Base-by-base conservation (phyloP, 371 early-diverging fungal genomes). In the Saksenaea vasiformis region DNA sequence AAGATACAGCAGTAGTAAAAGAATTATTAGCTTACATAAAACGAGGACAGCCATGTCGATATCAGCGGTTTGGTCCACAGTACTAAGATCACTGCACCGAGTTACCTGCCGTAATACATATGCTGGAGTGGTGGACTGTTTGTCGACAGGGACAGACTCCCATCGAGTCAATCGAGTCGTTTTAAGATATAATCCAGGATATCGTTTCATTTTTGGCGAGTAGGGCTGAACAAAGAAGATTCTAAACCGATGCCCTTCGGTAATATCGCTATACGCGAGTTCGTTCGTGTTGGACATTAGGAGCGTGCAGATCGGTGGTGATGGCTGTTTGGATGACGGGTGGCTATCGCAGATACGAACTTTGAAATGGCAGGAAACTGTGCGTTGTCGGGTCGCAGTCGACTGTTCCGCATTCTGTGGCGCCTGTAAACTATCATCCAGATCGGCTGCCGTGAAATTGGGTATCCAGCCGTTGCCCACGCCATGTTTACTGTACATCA, bases 41-140 rank as follows among this genome's bases (percentile, higher is more conserved):
- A 88, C 68, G 41, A 84, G 54, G 5, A 80, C 83, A 0, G 79
- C 84, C 19, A 91, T 43, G 58, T 91, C 90, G 15, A 85, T 58
- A 43, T 89, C 91, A 1, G 72, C 70, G 2, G 71, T 56, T 2
- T 38, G 58, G 10, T 74, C 61, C 5, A 68, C 28, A 5, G 57
- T 28, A n/a, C 56, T 56, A 38, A 89, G 59, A 28, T 77, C 67
- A 15, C 53, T 69, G 43, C 85, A 82, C 1, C n/a, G 15, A 0
- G 74, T 67, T 13, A 84, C 58, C 27, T 39, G 65, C 11, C 90
- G 77, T 10, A 85, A 84, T 31, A 34, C 64, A 68, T 85, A 91
- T 35, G 2, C 38, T 8, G 61, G 54, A 39, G 55, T 37, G 19
- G 39, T 56, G 10, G 67, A 41, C 41, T 68, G 64, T 0, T 59